These are phyloP conservation scores for Coemansia sp. DNA, from an alignment of 192 early-diverging fungal species.

Conservation along the genomic window DNA sequence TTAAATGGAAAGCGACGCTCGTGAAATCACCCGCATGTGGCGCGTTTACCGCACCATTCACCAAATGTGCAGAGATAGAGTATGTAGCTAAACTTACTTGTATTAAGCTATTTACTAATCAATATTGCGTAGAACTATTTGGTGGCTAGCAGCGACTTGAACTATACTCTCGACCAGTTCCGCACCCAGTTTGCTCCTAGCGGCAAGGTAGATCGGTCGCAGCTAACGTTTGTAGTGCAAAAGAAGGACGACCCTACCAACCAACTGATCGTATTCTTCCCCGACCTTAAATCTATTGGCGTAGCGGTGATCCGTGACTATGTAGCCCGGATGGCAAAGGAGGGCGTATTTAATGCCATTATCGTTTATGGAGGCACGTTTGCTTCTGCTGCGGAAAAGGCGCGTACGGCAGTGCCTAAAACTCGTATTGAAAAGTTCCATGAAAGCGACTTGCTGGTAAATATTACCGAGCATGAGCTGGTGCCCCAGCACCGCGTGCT, in stretches of 20 bases:
- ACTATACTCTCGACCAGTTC: conserved; percentile 81
- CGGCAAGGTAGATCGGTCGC: conserved; percentile 75
- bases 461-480: conserved; percentile 93
- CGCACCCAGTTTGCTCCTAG: conserved; percentile 61
- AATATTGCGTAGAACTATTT: conserved; percentile 76
- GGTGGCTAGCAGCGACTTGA: conserved; percentile 74
- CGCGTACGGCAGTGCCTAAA: conserved; percentile 1
- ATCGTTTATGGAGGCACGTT: conserved; percentile 82
- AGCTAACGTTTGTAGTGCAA: conserved; percentile 81
- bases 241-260: conserved; percentile 76
- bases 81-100: conserved; percentile 40
- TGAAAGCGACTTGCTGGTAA: conserved; percentile 91
- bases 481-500: conserved; percentile 95
- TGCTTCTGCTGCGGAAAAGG: conserved; percentile 81
- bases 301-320: conserved; percentile 88
- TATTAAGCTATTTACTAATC: too few relatives aligned
- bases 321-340: conserved; percentile 71
- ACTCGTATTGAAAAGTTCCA: conserved; percentile 76
- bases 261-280: conserved; percentile 89
- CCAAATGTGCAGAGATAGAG: conserved; percentile 82
- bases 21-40: conserved; percentile 72
- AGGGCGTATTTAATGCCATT: conserved; percentile 79
- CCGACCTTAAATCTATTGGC: conserved; percentile 83
- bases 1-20: conserved; percentile 37
- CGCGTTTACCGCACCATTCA: conserved; percentile 85